Evolutionary conservation across 441 rosid species (phyloP).

Genomic region (Lagerstroemia fauriei): DNA sequence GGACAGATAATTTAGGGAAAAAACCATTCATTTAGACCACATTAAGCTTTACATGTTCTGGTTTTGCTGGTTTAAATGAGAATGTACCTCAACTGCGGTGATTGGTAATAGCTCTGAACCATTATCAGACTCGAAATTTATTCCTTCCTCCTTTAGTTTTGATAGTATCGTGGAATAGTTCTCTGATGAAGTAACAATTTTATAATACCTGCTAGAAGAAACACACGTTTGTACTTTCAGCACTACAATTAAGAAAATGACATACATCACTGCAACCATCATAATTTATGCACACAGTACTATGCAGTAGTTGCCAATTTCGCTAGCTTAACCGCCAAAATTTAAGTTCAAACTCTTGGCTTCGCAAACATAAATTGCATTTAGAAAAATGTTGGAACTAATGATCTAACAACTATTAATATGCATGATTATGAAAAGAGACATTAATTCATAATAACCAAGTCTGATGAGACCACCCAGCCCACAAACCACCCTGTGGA

Average conservation of each 20-base stretch:
- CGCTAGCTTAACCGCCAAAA: neutral
- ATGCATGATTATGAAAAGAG: neutral
- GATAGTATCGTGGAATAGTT: slow-evolving; percentile 61
- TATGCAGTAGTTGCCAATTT: neutral
- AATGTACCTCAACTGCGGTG: slow-evolving; percentile 63
- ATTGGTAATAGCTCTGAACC: slow-evolving; percentile 87
- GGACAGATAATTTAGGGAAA: neutral
- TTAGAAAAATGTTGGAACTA: neutral
- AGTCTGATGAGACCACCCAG: neutral
- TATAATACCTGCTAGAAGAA: slow-evolving; percentile 57
- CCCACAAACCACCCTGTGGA: too few relatives aligned
- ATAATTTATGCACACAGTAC: neutral
- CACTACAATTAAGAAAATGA: neutral
- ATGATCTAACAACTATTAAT: neutral
- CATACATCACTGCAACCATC: neutral
- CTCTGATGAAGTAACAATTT: slow-evolving; percentile 71
- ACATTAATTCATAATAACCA: neutral
- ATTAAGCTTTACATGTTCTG: neutral
- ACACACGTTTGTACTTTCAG: neutral
- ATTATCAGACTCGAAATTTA: slow-evolving; percentile 75
- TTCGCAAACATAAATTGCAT: neutral
- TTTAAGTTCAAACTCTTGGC: neutral
- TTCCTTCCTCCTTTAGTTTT: slow-evolving; percentile 71
- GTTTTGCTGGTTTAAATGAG: neutral
- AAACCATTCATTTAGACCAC: neutral